Evolutionary conservation across 768 basidiomycete species (phyloP), one percentile per base, ranked within the genome.

Genomic region (Suillus ampliporus): DNA sequence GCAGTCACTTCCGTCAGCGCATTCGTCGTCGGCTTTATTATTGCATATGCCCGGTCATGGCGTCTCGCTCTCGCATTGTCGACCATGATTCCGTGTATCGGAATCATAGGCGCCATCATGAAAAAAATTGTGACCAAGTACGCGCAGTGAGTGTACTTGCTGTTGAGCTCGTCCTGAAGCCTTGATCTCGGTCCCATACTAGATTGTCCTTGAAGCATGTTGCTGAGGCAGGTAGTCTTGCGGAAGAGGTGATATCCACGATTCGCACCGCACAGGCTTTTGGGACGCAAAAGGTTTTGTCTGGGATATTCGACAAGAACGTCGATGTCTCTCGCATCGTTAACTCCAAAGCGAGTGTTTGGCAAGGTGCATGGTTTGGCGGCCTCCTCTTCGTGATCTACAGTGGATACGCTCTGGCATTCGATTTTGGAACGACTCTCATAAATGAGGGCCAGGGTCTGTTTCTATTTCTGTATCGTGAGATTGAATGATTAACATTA

Each of bases 251-350:
- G 66, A 82, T 88, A 67, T 81, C 82, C 2, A 80, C 80, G 35
- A 79, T 88, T 64, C 79, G 86, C 19, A 85, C 83, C 2, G 80
- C 83, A 4, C 82, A 87, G 43, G 86, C 86, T 1, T 88, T 88
- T 67, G 84, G 83, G 26, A 83, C 80, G 1, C 80, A 83, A 70
- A 62, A 65, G 17, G 72, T 76, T 41, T 75, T 88, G n/a, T 68
- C 78, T 7, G 67, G 66, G 5, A 64, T 82, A 31, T 88, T 86
- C 69, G 79, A 85, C 65, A 67, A 64, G 3, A 71, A 75, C 46
- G 78, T 86, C 59, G 67, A 72, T 28, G 68, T 73, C 58, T 76
- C 81, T 17, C 71, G 74, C 28, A 58, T 52, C 1, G 71, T 70
- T n/a, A 80, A 81, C 58, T 60, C 68, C 58, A 80, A 76, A 67